Base-by-base conservation (phyloP, 1,284 basidiomycete species). In the Boletus mariae region DNA sequence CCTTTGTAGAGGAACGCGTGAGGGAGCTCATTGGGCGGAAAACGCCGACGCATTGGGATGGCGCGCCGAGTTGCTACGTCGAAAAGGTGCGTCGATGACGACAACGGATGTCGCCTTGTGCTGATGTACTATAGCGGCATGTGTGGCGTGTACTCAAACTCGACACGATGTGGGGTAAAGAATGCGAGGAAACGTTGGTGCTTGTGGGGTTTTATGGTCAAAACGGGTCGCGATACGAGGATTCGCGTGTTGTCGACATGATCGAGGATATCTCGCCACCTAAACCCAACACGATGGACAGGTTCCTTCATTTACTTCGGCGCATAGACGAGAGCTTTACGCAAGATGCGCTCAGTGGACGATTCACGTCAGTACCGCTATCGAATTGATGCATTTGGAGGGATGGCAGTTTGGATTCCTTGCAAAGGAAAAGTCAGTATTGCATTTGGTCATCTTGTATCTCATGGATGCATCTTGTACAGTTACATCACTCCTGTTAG, bases 201-300 rank as follows among this genome's bases (percentile, higher is more conserved):
- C 74, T 87, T 32, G 66, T 83, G 43, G 61, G 63, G 20, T 64
- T 79, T 51, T 88, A 88, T 59, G 87, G 86, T 2, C 73, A 76
- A 32, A 67, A 75, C 10, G 84, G 84, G 7, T 66, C 65, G 28
- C 73, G 77, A 44, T 71, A 65, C 49, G 73, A 78, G 62, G 79
- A 87, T 58, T 57, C 72, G 38, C 70, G 74, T 23, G 78, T 84
- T 20, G 61, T 78, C 13, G 74, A 72, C 25, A 75, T 83, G 69
- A 67, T 82, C 47, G 67, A 78, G 20, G 79, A 83, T 59, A 66
- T 65, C 8, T 65, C 59, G 4, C 62, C 59, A 42, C 75, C 76
- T 8, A 75, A 67, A 47, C 62, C 69, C 10, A 78, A 81, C 55
- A 69, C 76, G n/a, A 71, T 75, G 49, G 76, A 77, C 58, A 73